A percentile compares a stretch with the other conserved stretches of the same genome.
These are phyloP conservation scores for Scheffersomyces quercinus DNA, from an alignment of 1,139 yeast genomes.

Conservation along the genomic window DNA sequence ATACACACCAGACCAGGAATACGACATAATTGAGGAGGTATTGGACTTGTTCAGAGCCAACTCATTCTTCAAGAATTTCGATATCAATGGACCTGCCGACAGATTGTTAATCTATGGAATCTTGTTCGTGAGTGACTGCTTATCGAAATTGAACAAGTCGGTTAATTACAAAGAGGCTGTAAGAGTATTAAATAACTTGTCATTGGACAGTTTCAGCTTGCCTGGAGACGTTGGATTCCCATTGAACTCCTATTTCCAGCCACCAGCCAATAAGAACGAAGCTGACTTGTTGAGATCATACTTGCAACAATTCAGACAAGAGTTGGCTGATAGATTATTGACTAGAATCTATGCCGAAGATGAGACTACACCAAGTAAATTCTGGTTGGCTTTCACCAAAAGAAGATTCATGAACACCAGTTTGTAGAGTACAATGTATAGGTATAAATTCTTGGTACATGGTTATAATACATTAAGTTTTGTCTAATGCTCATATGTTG, in stretches of 20 bases:
- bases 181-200: constrained; percentile 72
- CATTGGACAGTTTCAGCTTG: constrained; percentile 83
- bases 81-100: constrained; percentile 94
- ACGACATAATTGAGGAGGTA: constrained; percentile 89
- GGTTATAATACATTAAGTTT: background rate
- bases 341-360: constrained; percentile 68
- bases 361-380: constrained; percentile 61
- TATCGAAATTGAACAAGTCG: constrained; percentile 56
- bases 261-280: constrained; percentile 75
- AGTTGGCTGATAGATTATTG: constrained; percentile 78
- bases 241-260: constrained; percentile 74
- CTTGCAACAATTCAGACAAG: constrained; percentile 92
- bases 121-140: constrained; percentile 81
- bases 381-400: constrained; percentile 95
- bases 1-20: constrained; percentile 76
- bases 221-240: constrained; percentile 98
- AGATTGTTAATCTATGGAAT: constrained; percentile 96
- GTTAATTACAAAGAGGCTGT: constrained; percentile 64
- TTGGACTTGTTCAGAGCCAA: constrained; percentile 93
- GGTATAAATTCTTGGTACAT: background rate
- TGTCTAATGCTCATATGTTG: background rate
- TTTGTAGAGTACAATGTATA: constrained; percentile 25
- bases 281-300: constrained; percentile 78
- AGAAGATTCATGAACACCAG: constrained; percentile 93
- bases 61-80: constrained; percentile 94